A percentile compares a stretch with the other conserved stretches of the same genome.
Evolutionary conservation across 78 protist species (phyloP).

Genomic region (Dictyostelium citrinum): DNA sequence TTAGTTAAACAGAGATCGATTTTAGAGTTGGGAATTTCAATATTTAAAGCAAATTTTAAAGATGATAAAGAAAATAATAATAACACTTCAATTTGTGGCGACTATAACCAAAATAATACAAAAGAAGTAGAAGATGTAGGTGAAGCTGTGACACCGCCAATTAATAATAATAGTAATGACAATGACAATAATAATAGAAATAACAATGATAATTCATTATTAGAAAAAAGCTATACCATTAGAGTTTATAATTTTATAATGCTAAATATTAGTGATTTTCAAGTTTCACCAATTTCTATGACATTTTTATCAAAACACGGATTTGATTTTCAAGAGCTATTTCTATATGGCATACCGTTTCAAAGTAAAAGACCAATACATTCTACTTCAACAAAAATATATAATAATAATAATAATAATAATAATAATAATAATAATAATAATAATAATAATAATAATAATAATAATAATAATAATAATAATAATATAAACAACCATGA

Average conservation of each 20-base stretch:
- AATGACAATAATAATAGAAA: too few species aligned
- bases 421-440: background rate
- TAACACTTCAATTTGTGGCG: background rate
- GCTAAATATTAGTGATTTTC: constrained; percentile 4
- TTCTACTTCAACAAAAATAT: background rate
- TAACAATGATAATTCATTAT: background rate
- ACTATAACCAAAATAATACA: background rate
- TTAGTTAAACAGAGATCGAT: constrained; percentile 28
- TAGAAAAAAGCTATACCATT: constrained; percentile 6
- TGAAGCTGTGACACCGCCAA: background rate
- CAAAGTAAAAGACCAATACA: background rate
- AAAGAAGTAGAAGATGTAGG: background rate
- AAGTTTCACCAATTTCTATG: constrained; percentile 7
- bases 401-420: background rate
- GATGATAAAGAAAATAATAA: background rate
- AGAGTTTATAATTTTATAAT: constrained; percentile 30
- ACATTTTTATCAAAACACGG: constrained; percentile 63
- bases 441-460: background rate
- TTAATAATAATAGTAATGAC: background rate
- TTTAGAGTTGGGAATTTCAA: constrained; percentile 42
- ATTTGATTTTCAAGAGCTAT: constrained; percentile 42
- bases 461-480: background rate
- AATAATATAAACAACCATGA: background rate
- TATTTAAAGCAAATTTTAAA: background rate
- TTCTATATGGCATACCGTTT: constrained; percentile 50